Base-by-base conservation (phyloP, 805 yeast species). In the Saccharomycopsis sp. region DNA sequence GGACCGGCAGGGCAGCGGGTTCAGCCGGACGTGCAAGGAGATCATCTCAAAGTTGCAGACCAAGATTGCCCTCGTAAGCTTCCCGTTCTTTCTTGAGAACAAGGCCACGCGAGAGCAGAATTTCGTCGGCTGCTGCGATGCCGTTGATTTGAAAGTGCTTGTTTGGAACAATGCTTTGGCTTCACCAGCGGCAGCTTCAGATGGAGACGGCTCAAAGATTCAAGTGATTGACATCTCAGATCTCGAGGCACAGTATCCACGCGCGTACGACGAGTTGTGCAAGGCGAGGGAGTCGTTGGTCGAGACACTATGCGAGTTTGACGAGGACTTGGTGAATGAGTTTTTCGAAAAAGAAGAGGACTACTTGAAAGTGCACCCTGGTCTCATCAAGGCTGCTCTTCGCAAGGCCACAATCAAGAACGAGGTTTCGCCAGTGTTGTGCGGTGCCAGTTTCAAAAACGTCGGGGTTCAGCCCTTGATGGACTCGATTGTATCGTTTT, bases 1-100 rank as follows among this genome's bases (percentile, higher is more conserved):
- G 97, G 98, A 92, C 61, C 69, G 97, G 45, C 81, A 78, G 12
- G 98, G 98, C 16, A 95, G 97, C 1, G 96, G 96, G 0, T 92
- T 77, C 56, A 79, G 95, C 48, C 67, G 95, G 42, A 85, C 96
- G 0, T 94, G 86, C 4, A 77, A 76, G 50, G 96, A 89, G 51
- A 71, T 92, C 19, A 80, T 86, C 10, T 61, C 76, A 16, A 82
- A 83, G 53, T 63, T 92, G 43, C 75, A 75, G 13, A 84, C 95
- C 0, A 68, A 80, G 29, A 86, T 80, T 1, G 81, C 78, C 0
- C 57, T 87, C 25, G 66, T 84, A n/a, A 87, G 80, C 47, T 61
- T 83, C 7, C 98, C 98, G 0, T 71, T 74, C 49, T 87, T 83
- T 53, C 68, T 58, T 5, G 61, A 65, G 29, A 69, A 70, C 39